Conservation (phyloP, 352 stramenopile genomes). For the Pseudoperonospora humuli region DNA sequence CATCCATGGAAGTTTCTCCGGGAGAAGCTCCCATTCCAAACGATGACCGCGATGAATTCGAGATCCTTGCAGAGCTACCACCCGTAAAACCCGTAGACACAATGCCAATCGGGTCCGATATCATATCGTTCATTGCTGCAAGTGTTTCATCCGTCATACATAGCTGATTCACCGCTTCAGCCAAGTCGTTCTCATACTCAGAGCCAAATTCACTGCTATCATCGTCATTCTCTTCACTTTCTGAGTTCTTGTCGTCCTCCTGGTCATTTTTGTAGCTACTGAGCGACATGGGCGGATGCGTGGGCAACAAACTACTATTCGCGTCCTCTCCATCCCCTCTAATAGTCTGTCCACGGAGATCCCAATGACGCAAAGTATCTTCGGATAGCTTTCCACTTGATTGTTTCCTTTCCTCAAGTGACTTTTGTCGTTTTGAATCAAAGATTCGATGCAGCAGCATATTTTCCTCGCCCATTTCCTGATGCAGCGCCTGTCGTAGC, state of each 20-base stretch:
- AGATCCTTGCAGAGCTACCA: constrained; percentile 24
- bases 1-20: constrained; percentile 54
- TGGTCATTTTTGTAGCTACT: constrained; percentile 14
- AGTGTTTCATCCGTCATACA: constrained; percentile 59
- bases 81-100: constrained; percentile 15
- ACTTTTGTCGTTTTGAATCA: constrained; percentile 4
- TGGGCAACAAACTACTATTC: not conserved
- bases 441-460: constrained; percentile 45
- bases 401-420: constrained; percentile 5
- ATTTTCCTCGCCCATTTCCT: constrained; percentile 52
- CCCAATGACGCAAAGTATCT: constrained; percentile 17
- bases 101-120: constrained; percentile 53
- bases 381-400: constrained; percentile 14
- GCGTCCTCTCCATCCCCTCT: constrained; percentile 5
- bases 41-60: constrained; percentile 61
- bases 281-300: constrained; percentile 2
- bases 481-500: constrained; percentile 41
- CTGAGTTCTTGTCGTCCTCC: constrained; percentile 8
- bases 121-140: constrained; percentile 35
- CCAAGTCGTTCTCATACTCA: constrained; percentile 66
- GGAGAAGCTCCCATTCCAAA: constrained; percentile 55
- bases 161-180: constrained; percentile 56
- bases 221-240: constrained; percentile 12
- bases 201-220: constrained; percentile 43
- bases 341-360: constrained; percentile 4